These are phyloP conservation scores for Fusarium musae DNA, from an alignment of 2,329 filamentous ascomycete species.

Conservation along the genomic window DNA sequence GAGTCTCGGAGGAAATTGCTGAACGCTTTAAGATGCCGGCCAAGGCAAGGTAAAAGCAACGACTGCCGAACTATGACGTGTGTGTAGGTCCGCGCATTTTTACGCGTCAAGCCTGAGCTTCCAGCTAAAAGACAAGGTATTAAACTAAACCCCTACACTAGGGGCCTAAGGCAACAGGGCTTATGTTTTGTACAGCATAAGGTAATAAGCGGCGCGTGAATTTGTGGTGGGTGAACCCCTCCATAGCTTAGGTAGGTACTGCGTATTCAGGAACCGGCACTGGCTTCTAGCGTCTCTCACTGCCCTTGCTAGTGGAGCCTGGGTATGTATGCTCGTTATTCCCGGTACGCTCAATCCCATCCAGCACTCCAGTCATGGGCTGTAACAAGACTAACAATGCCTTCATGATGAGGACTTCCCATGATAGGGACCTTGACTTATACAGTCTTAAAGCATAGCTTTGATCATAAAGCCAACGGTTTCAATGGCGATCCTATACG, in stretches of 20 bases:
- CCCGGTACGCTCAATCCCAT: not conserved
- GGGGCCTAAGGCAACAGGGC: too few relatives aligned
- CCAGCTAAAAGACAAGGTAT: not conserved
- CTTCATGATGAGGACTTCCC: not conserved
- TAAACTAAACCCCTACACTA: not conserved
- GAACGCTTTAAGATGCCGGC: not conserved
- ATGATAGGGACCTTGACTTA: not conserved
- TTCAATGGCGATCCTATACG: not conserved
- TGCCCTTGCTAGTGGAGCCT: not conserved
- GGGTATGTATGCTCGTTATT: not conserved
- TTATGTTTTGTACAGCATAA: not conserved
- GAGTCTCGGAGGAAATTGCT: not conserved
- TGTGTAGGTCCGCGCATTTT: conserved; percentile 7
- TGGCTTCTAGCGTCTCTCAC: conserved; percentile 8
- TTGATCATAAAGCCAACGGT: not conserved
- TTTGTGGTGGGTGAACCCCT: not conserved
- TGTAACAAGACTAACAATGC: not conserved
- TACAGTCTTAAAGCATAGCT: not conserved
- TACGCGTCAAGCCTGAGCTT: not conserved
- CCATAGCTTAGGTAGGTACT: not conserved
- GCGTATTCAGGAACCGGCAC: conserved; percentile 16
- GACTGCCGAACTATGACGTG: conserved; percentile 25
- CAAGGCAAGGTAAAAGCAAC: not conserved
- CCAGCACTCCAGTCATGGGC: not conserved
- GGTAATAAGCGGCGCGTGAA: not conserved